phyloP scores from a whole-genome alignment of 23 red algal species.

The Agarophyton chilense region DNA sequence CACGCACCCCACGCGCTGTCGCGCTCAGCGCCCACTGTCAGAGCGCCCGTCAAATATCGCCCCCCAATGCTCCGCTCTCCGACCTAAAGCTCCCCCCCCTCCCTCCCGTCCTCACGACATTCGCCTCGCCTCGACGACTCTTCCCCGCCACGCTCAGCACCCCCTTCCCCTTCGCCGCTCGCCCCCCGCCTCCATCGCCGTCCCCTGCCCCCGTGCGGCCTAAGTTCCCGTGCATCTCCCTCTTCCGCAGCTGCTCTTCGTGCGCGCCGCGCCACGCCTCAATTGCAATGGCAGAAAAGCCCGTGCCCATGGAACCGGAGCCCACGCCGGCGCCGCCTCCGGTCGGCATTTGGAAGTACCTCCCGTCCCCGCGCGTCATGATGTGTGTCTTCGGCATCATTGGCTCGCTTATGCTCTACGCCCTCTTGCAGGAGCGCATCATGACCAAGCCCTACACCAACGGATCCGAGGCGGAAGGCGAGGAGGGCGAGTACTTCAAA shows the following conservation, averaged over 20 bases:
- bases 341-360: slow-evolving; percentile 70
- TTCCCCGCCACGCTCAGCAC: background rate
- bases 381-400: slow-evolving; percentile 90
- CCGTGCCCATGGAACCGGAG: slow-evolving; percentile 58
- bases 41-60: background rate
- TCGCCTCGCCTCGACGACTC: background rate
- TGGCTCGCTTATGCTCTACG: slow-evolving; percentile 90
- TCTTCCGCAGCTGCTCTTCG: too few relatives aligned
- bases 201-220: too few relatives aligned
- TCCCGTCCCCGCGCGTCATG: slow-evolving; percentile 68
- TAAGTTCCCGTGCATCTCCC: too few relatives aligned
- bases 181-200: background rate
- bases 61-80: background rate
- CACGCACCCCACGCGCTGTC: too few relatives aligned
- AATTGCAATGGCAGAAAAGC: slow-evolving; percentile 12
- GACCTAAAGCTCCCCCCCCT: background rate
- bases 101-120: background rate
- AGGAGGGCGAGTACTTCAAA: slow-evolving; percentile 80
- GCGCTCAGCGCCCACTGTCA: background rate
- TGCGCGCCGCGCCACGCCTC: background rate
- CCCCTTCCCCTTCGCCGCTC: background rate
- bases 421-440: slow-evolving; percentile 89
- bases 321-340: slow-evolving; percentile 62
- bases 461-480: slow-evolving; percentile 38
- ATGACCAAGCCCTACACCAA: slow-evolving; percentile 87